These are phyloP conservation scores for Pleurotus djamor DNA, from an alignment of 768 basidiomycete genomes.

Conservation along the genomic window DNA sequence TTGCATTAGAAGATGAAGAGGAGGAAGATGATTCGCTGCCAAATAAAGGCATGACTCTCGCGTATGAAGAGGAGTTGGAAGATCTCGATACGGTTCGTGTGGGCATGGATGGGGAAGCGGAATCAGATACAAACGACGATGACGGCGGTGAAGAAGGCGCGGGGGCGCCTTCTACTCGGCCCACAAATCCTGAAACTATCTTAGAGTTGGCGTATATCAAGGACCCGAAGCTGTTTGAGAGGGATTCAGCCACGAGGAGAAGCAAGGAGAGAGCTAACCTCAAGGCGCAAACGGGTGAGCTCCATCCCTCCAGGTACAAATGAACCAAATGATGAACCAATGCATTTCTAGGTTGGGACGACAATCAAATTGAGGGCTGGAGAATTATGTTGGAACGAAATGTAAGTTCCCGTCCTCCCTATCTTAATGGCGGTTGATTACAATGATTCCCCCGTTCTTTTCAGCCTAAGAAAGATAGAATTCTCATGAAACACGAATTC, in stretches of 20 bases:
- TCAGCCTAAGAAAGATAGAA: slow-evolving; percentile 73
- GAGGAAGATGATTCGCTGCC: slow-evolving; percentile 33
- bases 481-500: slow-evolving; percentile 77
- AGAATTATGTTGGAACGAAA: slow-evolving; percentile 85
- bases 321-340: too few relatives aligned
- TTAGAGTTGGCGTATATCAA: slow-evolving; percentile 77
- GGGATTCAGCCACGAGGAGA: slow-evolving; percentile 71
- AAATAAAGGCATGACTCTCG: slow-evolving; percentile 21
- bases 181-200: slow-evolving; percentile 51
- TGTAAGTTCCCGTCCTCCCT: slow-evolving; percentile 42
- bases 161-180: slow-evolving; percentile 20
- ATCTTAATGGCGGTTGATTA: background rate
- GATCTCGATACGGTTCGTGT: slow-evolving; percentile 40
- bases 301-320: background rate
- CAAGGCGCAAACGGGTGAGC: slow-evolving; percentile 62
- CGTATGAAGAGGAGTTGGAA: slow-evolving; percentile 47
- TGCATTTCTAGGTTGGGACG: slow-evolving; percentile 53
- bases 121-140: slow-evolving; percentile 30
- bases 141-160: slow-evolving; percentile 30
- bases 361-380: slow-evolving; percentile 95
- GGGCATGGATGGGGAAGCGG: slow-evolving; percentile 58
- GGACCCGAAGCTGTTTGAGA: slow-evolving; percentile 73
- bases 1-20: slow-evolving; percentile 65
- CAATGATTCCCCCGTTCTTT: background rate
- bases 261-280: slow-evolving; percentile 67